A percentile compares a stretch with the other conserved stretches of the same genome.
Conservation (phyloP, 352 stramenopile genomes). For the Globisporangium recalcitrans region DNA sequence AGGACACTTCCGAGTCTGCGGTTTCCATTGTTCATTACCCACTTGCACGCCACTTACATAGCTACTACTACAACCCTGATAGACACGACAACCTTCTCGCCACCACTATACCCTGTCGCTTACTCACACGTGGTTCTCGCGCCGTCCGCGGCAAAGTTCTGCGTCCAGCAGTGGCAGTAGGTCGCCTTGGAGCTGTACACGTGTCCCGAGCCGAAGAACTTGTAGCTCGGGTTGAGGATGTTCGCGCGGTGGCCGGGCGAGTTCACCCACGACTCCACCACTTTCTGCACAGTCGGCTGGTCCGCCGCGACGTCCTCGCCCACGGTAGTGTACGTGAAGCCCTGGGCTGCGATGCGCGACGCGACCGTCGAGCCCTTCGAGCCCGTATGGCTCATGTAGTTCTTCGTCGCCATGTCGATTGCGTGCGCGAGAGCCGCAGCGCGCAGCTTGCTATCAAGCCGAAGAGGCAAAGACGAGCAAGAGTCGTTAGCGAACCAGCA, state of each 20-base stretch:
- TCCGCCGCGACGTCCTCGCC: conserved; percentile 27
- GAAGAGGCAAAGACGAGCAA: not conserved
- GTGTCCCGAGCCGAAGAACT: conserved; percentile 22
- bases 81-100: not conserved
- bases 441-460: conserved; percentile 10
- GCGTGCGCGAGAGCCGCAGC: conserved; percentile 15
- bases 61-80: not conserved
- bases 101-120: conserved; percentile 19
- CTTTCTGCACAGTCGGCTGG: conserved; percentile 2
- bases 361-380: conserved; percentile 18
- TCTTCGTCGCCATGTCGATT: conserved; percentile 20
- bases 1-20: not conserved
- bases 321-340: conserved; percentile 27
- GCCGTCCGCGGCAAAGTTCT: conserved; percentile 19
- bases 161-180: conserved; percentile 25
- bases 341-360: conserved; percentile 19
- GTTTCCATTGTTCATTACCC: not conserved
- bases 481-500: not conserved
- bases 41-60: not conserved
- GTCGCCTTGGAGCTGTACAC: conserved; percentile 17
- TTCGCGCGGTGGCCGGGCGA: conserved; percentile 22
- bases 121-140: conserved; percentile 12
- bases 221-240: conserved; percentile 20
- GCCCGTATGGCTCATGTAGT: conserved; percentile 29
- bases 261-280: conserved; percentile 24